Conservation (phyloP, 2,329 filamentous ascomycete genomes). For the Colletotrichum theobromicola region DNA sequence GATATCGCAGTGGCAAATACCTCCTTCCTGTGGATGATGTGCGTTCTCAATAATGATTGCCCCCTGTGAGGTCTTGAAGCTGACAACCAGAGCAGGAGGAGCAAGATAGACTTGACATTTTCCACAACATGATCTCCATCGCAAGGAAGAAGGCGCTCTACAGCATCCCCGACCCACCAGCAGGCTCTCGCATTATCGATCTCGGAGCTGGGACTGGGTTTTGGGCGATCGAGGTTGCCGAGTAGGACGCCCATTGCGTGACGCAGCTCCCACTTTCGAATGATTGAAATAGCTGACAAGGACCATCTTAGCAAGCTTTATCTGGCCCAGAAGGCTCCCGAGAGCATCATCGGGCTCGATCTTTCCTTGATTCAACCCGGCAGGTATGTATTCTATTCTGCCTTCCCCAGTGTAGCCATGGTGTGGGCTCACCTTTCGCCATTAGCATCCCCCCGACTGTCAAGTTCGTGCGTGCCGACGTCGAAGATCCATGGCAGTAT, state of each 20-base stretch:
- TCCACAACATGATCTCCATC: slow-evolving; percentile 77
- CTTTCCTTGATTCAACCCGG: slow-evolving; percentile 45
- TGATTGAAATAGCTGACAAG: not conserved
- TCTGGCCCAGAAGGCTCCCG: slow-evolving; percentile 10
- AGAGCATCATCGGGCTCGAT: slow-evolving; percentile 42
- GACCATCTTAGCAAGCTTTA: not conserved
- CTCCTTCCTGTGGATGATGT: slow-evolving; percentile 81
- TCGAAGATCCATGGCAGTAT: slow-evolving; percentile 74
- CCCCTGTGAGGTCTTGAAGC: not conserved
- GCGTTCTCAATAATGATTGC: slow-evolving; percentile 29
- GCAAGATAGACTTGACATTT: slow-evolving; percentile 79
- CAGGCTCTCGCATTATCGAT: slow-evolving; percentile 56
- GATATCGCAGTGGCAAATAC: slow-evolving; percentile 72
- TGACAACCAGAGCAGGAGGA: slow-evolving; percentile 57
- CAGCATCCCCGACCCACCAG: slow-evolving; percentile 16
- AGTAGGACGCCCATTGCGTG: slow-evolving; percentile 53
- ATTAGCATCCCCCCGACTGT: slow-evolving; percentile 73
- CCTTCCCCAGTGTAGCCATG: not conserved
- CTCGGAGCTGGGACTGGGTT: slow-evolving; percentile 89
- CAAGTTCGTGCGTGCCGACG: slow-evolving; percentile 74
- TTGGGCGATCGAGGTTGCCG: slow-evolving; percentile 87
- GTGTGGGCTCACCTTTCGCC: not conserved
- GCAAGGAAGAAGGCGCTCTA: slow-evolving; percentile 54
- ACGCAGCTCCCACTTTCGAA: not conserved
- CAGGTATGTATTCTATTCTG: slow-evolving; percentile 40